These are phyloP conservation scores for Yamadazyma trypodendri DNA, from an alignment of 1,139 yeast species.

Conservation along the genomic window DNA sequence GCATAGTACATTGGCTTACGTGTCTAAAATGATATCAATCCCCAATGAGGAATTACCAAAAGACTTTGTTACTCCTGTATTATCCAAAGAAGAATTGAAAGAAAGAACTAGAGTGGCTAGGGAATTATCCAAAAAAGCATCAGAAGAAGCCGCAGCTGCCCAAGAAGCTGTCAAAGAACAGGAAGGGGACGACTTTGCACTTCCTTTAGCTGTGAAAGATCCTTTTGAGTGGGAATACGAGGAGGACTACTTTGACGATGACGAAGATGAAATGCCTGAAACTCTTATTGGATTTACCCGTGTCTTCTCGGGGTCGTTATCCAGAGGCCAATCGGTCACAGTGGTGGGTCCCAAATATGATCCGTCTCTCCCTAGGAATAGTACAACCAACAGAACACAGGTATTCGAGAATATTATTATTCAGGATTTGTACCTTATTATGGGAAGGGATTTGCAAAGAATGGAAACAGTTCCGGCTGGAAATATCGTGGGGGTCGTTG, in stretches of 20 bases:
- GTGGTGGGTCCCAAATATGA: constrained; percentile 87
- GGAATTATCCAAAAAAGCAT: constrained; percentile 65
- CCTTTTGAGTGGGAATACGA: constrained; percentile 51
- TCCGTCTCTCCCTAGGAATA: constrained; percentile 60
- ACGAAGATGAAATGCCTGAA: constrained; percentile 48
- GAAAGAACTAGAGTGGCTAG: constrained; percentile 71
- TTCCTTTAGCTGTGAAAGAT: constrained; percentile 27
- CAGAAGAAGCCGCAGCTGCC: constrained; percentile 51
- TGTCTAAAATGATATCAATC: constrained; percentile 84
- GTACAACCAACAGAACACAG: constrained; percentile 41
- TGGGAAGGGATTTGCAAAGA: constrained; percentile 89
- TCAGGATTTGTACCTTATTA: constrained; percentile 71
- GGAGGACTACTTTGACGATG: constrained; percentile 43
- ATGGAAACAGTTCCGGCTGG: constrained; percentile 89
- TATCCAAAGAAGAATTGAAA: constrained; percentile 58
- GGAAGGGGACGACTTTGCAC: constrained; percentile 29
- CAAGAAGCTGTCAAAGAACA: constrained; percentile 26
- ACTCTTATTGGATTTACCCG: constrained; percentile 85
- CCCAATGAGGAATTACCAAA: constrained; percentile 79
- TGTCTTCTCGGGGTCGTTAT: constrained; percentile 79
- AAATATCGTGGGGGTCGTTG: constrained; percentile 91
- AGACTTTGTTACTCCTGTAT: constrained; percentile 27
- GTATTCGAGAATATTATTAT: constrained; percentile 48
- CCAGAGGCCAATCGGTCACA: constrained; percentile 69
- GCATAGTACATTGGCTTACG: constrained; percentile 75